phyloP scores from a whole-genome alignment of 2,329 filamentous ascomycete species.

The Nothopassalora personata region DNA sequence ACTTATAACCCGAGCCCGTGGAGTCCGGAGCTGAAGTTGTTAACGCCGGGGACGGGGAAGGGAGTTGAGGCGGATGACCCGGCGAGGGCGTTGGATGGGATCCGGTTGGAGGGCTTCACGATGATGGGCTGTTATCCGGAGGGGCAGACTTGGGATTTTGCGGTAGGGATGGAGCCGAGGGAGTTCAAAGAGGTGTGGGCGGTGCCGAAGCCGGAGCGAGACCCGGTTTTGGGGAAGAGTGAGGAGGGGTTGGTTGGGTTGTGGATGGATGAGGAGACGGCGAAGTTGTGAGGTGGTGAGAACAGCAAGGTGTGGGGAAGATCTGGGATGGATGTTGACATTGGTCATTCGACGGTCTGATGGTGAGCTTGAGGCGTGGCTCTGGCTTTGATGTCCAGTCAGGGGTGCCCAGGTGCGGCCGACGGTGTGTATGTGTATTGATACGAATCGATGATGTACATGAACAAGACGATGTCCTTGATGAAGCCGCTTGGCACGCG shows the following conservation, averaged over 20 bases:
- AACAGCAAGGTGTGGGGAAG: too few relatives aligned
- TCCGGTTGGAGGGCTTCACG: constrained; percentile 44
- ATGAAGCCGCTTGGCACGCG: too few relatives aligned
- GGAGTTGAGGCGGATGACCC: constrained; percentile 32
- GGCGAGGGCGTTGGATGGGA: constrained; percentile 32
- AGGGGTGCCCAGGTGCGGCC: background rate
- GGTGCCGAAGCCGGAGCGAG: constrained; percentile 41
- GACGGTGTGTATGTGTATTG: background rate
- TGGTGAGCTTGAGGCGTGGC: too few relatives aligned
- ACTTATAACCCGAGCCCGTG: constrained; percentile 42
- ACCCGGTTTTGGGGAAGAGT: constrained; percentile 45
- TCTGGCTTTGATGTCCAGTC: background rate
- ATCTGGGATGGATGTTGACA: too few relatives aligned
- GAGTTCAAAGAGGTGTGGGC: constrained; percentile 43
- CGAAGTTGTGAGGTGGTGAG: background rate
- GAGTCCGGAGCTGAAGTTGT: constrained; percentile 34
- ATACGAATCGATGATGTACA: background rate
- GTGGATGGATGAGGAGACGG: constrained; percentile 21
- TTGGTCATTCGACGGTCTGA: too few relatives aligned
- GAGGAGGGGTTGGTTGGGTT: constrained; percentile 35
- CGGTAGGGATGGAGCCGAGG: constrained; percentile 40
- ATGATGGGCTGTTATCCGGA: constrained; percentile 56
- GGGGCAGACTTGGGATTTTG: constrained; percentile 49
- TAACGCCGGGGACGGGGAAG: constrained; percentile 43
- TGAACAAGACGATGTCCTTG: too few relatives aligned